Evolutionary conservation across 306 rosid species (phyloP).

Genomic region (Abrus precatorius): DNA sequence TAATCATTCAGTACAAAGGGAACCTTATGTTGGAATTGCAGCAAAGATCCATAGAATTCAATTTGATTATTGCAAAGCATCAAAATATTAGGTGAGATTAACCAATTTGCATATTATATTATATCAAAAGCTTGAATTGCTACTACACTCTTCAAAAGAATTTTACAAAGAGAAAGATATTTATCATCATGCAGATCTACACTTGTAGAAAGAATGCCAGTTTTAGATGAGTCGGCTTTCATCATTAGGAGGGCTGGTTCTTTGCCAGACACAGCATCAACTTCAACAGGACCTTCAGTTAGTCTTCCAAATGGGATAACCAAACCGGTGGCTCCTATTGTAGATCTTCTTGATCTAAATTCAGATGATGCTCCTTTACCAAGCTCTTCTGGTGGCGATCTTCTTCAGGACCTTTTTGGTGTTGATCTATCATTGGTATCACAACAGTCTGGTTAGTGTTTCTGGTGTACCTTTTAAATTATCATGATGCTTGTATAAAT

Average conservation of each 20-base stretch:
- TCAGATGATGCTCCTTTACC: constrained; percentile 17
- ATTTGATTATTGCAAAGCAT: constrained; percentile 25
- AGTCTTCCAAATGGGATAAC: background rate
- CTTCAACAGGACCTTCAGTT: background rate
- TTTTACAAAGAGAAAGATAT: background rate
- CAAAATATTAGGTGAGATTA: constrained; percentile 29
- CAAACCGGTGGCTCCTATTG: constrained; percentile 1
- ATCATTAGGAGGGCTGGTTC: constrained; percentile 2
- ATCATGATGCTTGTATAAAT: constrained; percentile 1
- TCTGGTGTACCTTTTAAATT: background rate
- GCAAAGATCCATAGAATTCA: constrained; percentile 32
- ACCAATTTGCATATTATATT: background rate
- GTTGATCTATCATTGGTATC: background rate
- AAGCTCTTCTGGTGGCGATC: constrained; percentile 2
- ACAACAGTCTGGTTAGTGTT: constrained; percentile 22
- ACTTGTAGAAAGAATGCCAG: constrained; percentile 25
- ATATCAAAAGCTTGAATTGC: constrained; percentile 9
- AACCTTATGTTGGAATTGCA: constrained; percentile 27
- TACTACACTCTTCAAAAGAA: background rate
- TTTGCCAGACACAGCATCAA: background rate
- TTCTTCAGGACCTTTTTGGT: constrained; percentile 14
- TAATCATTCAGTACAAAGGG: constrained; percentile 8
- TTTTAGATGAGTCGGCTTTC: constrained; percentile 1
- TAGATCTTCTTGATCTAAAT: background rate
- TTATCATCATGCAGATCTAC: constrained; percentile 1